Evolutionary conservation across 495 filamentous ascomycete species (phyloP), one percentile per base, ranked within the genome.

Genomic region (Aspergillus sclerotioniger): DNA sequence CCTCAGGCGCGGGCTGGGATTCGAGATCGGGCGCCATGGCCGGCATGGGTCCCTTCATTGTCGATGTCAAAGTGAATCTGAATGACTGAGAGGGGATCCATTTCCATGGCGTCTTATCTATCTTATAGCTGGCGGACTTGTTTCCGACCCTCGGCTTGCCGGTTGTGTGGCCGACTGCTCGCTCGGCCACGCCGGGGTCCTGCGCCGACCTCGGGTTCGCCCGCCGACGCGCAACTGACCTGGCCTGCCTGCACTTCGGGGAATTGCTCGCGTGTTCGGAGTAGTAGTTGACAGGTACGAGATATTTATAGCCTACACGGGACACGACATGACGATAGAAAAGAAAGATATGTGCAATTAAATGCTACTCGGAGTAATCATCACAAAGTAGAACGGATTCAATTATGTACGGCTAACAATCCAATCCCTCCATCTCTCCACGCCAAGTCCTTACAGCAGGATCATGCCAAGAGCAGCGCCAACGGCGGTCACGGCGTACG

Each of bases 391-490:
- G 47, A 46, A 50, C 13, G 17, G 21, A 28, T 32, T 50, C 47
- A 50, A 50, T 50, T 50, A 50, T 50, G 47, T 50, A 50, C 47
- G 47, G 47, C 47, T 31, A 32, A 50, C 13, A 13, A 32, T 50
- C 25, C 47, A 50, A 49, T 49, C 31, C n/a, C n/a, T 12, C 25
- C 31, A 28, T 31, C 20, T 52, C 29, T 31, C 32, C 28, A 13
- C 44, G 9, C 32, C n/a, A 46, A 50, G 41, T n/a, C 45, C 65
- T 82, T 87, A 96, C 71, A 96, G 71, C 62, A 91, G 65, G 54
- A 93, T 76, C 89, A 96, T 92, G 52, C 81, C 84, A 54, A 79
- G 82, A 65, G 90, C 91, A 37, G 87, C 82, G 29, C 84, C 71
- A 64, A 85, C 73, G 25, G 90, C 90, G 32, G 81, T 82, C 39